phyloP scores from a whole-genome alignment of 2,329 filamentous ascomycete genomes.

The Rutstroemia sp. region DNA sequence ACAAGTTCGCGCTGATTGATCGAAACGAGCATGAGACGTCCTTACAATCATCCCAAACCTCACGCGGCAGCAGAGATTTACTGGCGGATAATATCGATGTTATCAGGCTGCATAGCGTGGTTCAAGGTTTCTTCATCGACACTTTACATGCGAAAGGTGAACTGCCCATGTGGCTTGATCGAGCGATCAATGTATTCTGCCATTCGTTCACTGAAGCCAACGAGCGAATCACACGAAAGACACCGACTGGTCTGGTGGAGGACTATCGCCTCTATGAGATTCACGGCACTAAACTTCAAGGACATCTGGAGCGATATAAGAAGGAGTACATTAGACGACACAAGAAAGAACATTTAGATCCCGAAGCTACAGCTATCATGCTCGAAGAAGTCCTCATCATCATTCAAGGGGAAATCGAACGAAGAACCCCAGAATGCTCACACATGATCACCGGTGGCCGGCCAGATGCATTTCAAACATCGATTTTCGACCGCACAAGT shows the following conservation, averaged over 20 bases:
- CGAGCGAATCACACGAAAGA: conserved; percentile 35
- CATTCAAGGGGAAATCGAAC: conserved; percentile 37
- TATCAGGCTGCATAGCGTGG: conserved; percentile 43
- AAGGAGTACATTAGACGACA: conserved; percentile 24
- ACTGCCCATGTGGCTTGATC: conserved; percentile 41
- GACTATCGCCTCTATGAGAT: conserved; percentile 46
- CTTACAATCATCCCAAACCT: conserved; percentile 23
- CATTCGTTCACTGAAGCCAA: conserved; percentile 41
- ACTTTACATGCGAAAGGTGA: conserved; percentile 34
- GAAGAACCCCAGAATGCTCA: conserved; percentile 35
- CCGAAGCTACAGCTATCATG: conserved; percentile 27
- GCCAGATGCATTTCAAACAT: conserved; percentile 31
- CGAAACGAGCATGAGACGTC: conserved; percentile 37
- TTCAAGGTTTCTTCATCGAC: conserved; percentile 46
- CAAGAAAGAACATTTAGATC: conserved; percentile 12
- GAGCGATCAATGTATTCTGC: conserved; percentile 41
- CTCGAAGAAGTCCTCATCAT: conserved; percentile 33
- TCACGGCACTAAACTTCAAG: conserved; percentile 40
- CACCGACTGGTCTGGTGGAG: conserved; percentile 39
- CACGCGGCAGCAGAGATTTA: conserved; percentile 35
- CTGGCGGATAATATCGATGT: conserved; percentile 41
- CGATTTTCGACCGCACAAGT: conserved; percentile 44
- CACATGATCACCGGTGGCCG: conserved; percentile 32
- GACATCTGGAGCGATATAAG: conserved; percentile 36
- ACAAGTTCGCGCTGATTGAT: conserved; percentile 45